Evolutionary conservation across 2,329 filamentous ascomycete species (phyloP).

Genomic region (Allantophomopsis lycopodina): DNA sequence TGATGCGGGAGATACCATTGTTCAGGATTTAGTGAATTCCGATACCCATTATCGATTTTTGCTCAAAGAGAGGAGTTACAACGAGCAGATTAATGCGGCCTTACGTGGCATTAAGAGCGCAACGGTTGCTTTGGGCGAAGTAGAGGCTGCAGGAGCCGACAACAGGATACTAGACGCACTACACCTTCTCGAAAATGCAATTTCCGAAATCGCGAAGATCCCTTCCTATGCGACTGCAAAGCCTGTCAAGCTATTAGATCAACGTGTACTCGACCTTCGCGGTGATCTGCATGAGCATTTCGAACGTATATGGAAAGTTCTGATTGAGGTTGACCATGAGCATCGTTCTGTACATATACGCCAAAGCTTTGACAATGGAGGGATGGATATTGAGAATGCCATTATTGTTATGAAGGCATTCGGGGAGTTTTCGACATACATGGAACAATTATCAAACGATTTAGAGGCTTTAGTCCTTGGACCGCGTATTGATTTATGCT

Average conservation of each 20-base stretch:
- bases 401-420: slow-evolving; percentile 42
- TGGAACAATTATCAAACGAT: slow-evolving; percentile 46
- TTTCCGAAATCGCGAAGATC: slow-evolving; percentile 41
- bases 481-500: slow-evolving; percentile 37
- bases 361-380: slow-evolving; percentile 24
- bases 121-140: slow-evolving; percentile 45
- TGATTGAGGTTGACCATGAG: slow-evolving; percentile 44
- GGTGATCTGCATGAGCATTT: slow-evolving; percentile 52
- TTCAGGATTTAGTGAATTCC: slow-evolving; percentile 21
- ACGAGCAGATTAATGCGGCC: slow-evolving; percentile 36
- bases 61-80: slow-evolving; percentile 42
- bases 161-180: slow-evolving; percentile 41
- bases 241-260: slow-evolving; percentile 49
- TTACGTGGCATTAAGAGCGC: slow-evolving; percentile 39
- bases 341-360: slow-evolving; percentile 3
- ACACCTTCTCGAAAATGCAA: slow-evolving; percentile 23
- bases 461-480: slow-evolving; percentile 46
- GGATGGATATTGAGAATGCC: slow-evolving; percentile 37
- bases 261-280: slow-evolving; percentile 52
- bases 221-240: slow-evolving; percentile 47
- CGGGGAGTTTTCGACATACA: slow-evolving; percentile 45
- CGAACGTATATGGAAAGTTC: slow-evolving; percentile 53
- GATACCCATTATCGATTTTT: slow-evolving; percentile 44
- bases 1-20: slow-evolving; percentile 43
- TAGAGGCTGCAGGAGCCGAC: slow-evolving; percentile 41